Evolutionary conservation across 495 filamentous ascomycete genomes (phyloP), one percentile per base, ranked within the genome.

Genomic region (Achaetomiella virescens): DNA sequence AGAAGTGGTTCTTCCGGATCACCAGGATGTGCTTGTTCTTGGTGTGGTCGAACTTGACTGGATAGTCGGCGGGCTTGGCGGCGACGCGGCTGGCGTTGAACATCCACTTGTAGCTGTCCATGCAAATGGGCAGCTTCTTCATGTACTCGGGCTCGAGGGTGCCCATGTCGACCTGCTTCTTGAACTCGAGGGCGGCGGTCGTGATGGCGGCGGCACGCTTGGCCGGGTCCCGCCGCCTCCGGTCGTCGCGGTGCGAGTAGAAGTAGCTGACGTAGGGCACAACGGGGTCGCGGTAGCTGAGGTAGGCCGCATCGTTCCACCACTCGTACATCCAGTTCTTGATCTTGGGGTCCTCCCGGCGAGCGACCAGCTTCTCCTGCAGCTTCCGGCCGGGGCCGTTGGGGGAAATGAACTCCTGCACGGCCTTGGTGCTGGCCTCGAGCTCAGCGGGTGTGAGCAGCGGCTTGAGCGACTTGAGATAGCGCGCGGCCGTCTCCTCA

Each of bases 231-330:
- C 90, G 85, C 52, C 92, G 84, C 64, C 85, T 79, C 48, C 90
- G 84, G 69, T 99, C 95, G 70, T 99, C 95, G 52, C 87, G 83
- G 79, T 96, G 92, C 35, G 90, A 96, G 77, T 99, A 99, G 75
- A 99, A 99, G 79, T 99, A 99, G 69, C 90, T 95, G 61, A 99
- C 95, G 69, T 97, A 99, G 53, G 95, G 95, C 27, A 97, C 88
- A 25, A 99, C 89, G 35, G 95, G 95, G 71, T 97, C 95, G 56
- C 92, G 88, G 78, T 96, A 96, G 55, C 67, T 80, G 52, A 99
- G 80, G 74, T 99, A 99, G 37, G 93, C 91, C 3, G 82, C 80
- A 53, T 91, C 80, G 72, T 97, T 96, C 95, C 95, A 99, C 95
- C 95, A 99, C 63, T 97, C 91, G 57, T 83, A 81, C 17, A 99